phyloP scores from a whole-genome alignment of 352 stramenopile genomes.

The Pythium phragmiticola region DNA sequence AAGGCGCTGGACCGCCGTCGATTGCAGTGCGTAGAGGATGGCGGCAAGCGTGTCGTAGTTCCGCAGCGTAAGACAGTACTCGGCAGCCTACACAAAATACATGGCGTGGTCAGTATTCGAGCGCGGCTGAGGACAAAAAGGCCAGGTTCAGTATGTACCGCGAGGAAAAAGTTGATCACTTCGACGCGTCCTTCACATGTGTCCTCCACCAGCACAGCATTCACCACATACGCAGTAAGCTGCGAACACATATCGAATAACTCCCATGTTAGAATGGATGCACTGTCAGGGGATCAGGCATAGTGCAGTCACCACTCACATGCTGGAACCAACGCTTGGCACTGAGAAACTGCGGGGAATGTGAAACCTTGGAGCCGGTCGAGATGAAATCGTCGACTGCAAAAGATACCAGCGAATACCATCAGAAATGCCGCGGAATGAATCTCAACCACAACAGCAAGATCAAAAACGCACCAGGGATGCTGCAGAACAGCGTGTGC shows the following conservation, averaged over 20 bases:
- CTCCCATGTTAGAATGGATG: not conserved
- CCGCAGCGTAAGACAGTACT: slow-evolving; percentile 65
- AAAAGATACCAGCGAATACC: not conserved
- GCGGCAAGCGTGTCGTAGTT: slow-evolving; percentile 85
- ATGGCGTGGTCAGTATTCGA: not conserved
- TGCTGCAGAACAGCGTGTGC: slow-evolving; percentile 77
- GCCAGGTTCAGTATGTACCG: slow-evolving; percentile 32
- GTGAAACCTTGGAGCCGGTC: slow-evolving; percentile 44
- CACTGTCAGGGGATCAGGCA: too few species aligned
- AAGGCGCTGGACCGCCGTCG: slow-evolving; percentile 81
- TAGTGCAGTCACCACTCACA: slow-evolving; percentile 33
- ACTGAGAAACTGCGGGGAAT: slow-evolving; percentile 57
- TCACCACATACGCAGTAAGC: slow-evolving; percentile 83
- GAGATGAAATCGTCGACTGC: slow-evolving; percentile 76
- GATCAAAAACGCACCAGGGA: slow-evolving; percentile 44
- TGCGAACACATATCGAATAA: slow-evolving; percentile 21
- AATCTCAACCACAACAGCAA: not conserved
- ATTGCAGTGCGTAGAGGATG: slow-evolving; percentile 85
- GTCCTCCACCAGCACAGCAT: slow-evolving; percentile 73
- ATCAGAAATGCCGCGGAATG: not conserved
- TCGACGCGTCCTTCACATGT: slow-evolving; percentile 58
- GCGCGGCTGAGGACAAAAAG: too few species aligned
- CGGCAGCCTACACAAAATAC: slow-evolving; percentile 43
- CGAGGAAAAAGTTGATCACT: slow-evolving; percentile 78
- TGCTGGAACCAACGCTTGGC: slow-evolving; percentile 86